Conservation (phyloP, 495 filamentous ascomycete genomes). For the Trypethelium eluteriae region DNA sequence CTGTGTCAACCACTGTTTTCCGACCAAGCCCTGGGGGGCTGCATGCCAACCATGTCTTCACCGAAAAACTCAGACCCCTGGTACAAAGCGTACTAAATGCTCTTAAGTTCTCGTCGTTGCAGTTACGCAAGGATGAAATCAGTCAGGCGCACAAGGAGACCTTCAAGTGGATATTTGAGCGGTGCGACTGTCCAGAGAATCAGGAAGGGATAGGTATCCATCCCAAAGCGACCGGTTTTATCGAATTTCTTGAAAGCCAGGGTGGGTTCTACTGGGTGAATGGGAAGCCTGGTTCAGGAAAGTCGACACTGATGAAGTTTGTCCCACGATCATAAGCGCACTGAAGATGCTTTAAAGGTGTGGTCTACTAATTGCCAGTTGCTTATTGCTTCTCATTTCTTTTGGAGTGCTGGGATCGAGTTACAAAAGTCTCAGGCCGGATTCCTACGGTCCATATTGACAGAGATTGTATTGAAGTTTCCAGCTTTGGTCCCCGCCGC, state of each 20-base stretch:
- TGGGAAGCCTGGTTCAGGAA: constrained; percentile 3
- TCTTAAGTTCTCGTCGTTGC: neutral
- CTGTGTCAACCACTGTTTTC: neutral
- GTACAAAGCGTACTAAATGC: neutral
- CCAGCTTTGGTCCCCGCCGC: neutral
- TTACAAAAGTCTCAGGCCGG: neutral
- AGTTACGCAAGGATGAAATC: neutral
- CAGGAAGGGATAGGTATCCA: no score
- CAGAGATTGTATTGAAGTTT: neutral
- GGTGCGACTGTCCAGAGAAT: no score
- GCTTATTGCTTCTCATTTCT: neutral
- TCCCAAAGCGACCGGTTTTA: no score
- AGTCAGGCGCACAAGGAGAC: neutral
- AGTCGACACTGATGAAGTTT: neutral
- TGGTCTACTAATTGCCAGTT: neutral
- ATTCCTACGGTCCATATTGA: neutral
- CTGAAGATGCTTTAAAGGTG: neutral
- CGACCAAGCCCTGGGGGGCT: neutral
- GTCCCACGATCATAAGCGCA: neutral
- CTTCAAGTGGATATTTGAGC: neutral
- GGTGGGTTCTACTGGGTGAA: neutral
- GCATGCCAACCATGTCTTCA: neutral
- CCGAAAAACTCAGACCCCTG: neutral
- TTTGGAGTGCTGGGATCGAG: neutral
- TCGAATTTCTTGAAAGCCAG: no score